These are phyloP conservation scores for Spiraea crenata DNA, from an alignment of 331 rosid species.

Conservation along the genomic window DNA sequence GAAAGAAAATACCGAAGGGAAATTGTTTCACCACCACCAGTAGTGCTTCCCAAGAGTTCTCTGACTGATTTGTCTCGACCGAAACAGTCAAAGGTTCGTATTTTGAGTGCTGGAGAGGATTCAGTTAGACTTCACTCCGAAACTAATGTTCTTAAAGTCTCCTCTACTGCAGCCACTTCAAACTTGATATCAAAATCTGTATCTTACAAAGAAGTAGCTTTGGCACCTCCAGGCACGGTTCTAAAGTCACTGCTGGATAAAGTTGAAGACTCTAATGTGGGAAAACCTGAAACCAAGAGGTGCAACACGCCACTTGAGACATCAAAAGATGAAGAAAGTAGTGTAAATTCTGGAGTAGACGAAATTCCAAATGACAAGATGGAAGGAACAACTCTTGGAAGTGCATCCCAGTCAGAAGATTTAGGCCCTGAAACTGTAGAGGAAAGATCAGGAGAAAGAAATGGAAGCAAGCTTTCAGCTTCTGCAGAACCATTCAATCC, in stretches of 20 bases:
- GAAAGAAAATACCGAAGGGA: constrained; percentile 50
- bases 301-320: constrained; percentile 24
- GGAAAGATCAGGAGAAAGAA: constrained; percentile 52
- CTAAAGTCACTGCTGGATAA: constrained; percentile 56
- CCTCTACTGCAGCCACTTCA: constrained; percentile 44
- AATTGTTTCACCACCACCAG: constrained; percentile 38
- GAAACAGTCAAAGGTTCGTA: constrained; percentile 46
- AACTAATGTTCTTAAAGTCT: constrained; percentile 41
- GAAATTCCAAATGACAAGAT: constrained; percentile 34
- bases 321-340: constrained; percentile 39
- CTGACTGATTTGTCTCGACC: constrained; percentile 34
- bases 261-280: constrained; percentile 35
- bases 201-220: constrained; percentile 96
- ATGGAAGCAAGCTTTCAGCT: constrained; percentile 92
- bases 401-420: constrained; percentile 36
- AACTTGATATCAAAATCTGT: constrained; percentile 74
- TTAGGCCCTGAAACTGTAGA: constrained; percentile 48
- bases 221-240: constrained; percentile 92
- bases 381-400: constrained; percentile 32
- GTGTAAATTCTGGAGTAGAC: constrained; percentile 34
- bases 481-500: constrained; percentile 93
- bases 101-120: constrained; percentile 36
- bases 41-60: constrained; percentile 37
- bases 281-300: constrained; percentile 42
- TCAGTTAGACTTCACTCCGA: constrained; percentile 36